These are phyloP conservation scores for Ceratopteris richardii DNA, from an alignment of 75 land plant species.

Conservation along the genomic window DNA sequence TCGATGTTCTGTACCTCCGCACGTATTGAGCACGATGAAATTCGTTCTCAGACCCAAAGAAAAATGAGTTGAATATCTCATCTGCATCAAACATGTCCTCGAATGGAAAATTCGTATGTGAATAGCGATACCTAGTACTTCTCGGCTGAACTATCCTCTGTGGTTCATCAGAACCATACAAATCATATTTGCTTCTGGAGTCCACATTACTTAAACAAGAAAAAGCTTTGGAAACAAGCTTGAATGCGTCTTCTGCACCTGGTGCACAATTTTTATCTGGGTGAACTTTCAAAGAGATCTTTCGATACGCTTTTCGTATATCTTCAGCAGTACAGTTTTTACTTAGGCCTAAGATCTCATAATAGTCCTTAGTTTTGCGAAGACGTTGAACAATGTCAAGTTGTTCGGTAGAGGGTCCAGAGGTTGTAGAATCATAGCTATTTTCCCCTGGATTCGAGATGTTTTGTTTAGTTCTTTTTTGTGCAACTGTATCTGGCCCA, in stretches of 20 bases:
- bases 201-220: conserved; percentile 52
- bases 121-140: too few species aligned
- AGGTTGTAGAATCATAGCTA: too few species aligned
- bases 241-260: conserved; percentile 92
- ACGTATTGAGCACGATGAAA: conserved; percentile 29
- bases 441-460: too few species aligned
- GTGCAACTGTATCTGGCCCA: too few species aligned
- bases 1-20: conserved; percentile 30
- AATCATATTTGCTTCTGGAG: too few species aligned
- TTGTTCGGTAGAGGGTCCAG: neutral
- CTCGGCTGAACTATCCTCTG: too few species aligned
- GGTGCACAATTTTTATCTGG: conserved; percentile 89
- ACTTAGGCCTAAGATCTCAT: conserved; percentile 65
- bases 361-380: conserved; percentile 45
- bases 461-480: too few species aligned
- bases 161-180: too few species aligned
- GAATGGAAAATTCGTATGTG: neutral
- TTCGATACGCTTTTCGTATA: conserved; percentile 75
- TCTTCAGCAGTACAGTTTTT: conserved; percentile 61
- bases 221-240: conserved; percentile 77
- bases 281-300: conserved; percentile 85
- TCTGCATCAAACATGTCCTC: conserved; percentile 72
- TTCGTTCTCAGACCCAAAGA: conserved; percentile 48
- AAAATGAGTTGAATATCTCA: conserved; percentile 73
- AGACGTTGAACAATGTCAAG: neutral